Percentiles rank a stretch among this genome's conserved stretches.
Evolutionary conservation across 768 basidiomycete species (phyloP).

Genomic region (Kwoniella botswanensis): DNA sequence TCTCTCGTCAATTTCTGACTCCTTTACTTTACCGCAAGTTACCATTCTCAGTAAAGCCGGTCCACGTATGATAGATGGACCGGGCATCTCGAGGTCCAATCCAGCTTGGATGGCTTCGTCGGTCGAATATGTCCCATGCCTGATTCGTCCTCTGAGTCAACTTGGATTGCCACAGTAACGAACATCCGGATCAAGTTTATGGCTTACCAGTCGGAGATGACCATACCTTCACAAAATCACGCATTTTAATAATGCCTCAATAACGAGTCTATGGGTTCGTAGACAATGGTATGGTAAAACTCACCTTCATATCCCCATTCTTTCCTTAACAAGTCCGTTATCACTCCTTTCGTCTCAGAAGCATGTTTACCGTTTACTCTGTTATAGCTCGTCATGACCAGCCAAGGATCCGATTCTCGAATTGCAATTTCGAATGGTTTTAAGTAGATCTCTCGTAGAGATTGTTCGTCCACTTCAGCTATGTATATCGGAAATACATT

Average conservation of each 20-base stretch:
- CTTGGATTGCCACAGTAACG: too few species aligned
- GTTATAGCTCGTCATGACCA: conserved; percentile 63
- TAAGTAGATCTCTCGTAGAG: conserved; percentile 75
- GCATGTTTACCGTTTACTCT: conserved; percentile 67
- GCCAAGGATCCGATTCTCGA: conserved; percentile 67
- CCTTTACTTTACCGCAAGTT: conserved; percentile 69
- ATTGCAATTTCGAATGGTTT: conserved; percentile 60
- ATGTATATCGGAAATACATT: conserved; percentile 33
- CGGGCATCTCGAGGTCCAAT: conserved; percentile 61
- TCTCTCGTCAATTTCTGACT: conserved; percentile 16
- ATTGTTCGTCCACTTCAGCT: conserved; percentile 62
- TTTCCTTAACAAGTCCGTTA: conserved; percentile 66
- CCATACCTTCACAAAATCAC: conserved; percentile 12
- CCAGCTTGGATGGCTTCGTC: conserved; percentile 66
- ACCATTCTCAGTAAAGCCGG: conserved; percentile 68
- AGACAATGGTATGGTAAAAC: neutral
- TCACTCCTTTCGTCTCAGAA: conserved; percentile 64
- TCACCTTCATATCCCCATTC: conserved; percentile 70
- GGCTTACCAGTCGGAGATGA: conserved; percentile 8
- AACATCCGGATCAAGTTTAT: too few species aligned
- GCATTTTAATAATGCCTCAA: too few species aligned
- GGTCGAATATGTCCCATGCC: conserved; percentile 63
- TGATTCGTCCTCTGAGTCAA: neutral
- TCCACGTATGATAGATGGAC: conserved; percentile 61
- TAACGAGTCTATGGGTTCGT: too few species aligned